Evolutionary conservation across 495 filamentous ascomycete genomes (phyloP).

Genomic region (Neurospora sublineolata): DNA sequence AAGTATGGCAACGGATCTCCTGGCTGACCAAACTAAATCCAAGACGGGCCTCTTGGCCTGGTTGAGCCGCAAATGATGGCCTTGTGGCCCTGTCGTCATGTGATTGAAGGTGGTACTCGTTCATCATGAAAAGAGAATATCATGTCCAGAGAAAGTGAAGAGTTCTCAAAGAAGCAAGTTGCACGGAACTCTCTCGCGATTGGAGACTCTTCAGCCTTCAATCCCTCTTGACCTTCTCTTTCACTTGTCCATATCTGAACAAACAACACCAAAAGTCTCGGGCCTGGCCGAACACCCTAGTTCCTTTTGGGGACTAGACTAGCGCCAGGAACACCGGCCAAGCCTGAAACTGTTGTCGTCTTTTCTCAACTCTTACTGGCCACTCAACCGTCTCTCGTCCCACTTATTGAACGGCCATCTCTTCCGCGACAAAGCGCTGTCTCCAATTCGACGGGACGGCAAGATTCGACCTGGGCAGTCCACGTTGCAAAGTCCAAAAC

Average conservation of each 20-base stretch:
- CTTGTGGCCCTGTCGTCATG: neutral
- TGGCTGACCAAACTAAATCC: neutral
- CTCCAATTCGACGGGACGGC: neutral
- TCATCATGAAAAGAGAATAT: neutral
- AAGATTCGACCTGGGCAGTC: neutral
- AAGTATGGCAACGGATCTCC: neutral
- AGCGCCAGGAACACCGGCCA: conserved; percentile 19
- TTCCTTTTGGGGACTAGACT: conserved; percentile 1
- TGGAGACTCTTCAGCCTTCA: neutral
- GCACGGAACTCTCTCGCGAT: neutral
- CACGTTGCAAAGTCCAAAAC: neutral
- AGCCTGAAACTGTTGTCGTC: conserved; percentile 3
- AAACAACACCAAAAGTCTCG: neutral
- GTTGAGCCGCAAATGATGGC: neutral
- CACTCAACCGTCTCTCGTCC: neutral
- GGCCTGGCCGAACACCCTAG: neutral
- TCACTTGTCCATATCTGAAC: neutral
- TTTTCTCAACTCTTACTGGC: neutral
- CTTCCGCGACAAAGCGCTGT: neutral
- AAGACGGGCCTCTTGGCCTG: neutral
- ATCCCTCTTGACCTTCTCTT: neutral
- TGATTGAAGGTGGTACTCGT: neutral
- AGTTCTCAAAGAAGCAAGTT: neutral
- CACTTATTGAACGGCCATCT: neutral
- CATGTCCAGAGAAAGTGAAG: neutral